Evolutionary conservation across 2,329 filamentous ascomycete species (phyloP), one percentile per base, ranked within the genome.

Genomic region (Orbilia quercus): DNA sequence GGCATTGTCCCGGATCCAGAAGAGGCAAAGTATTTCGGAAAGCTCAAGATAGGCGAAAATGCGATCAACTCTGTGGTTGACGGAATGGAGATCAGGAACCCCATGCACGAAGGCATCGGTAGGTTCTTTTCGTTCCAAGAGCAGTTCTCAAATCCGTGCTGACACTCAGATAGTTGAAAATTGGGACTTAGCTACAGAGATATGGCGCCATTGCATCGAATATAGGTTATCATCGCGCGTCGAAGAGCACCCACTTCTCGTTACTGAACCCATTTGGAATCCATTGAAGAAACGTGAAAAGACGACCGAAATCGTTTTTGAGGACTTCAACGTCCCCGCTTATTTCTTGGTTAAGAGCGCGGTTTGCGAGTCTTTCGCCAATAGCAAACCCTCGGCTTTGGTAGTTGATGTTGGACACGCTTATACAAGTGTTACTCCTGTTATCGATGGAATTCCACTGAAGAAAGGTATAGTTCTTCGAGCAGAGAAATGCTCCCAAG

Each of bases 231-330:
- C 95, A 57, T 91, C 91, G 66, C 85, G 89, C 62, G 84, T 99
- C 75, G 87, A 90, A 54, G 95, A 98, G 81, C 95, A 91, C 81
- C 96, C 95, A 6, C 83, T 99, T 73, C 84, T 99, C 70, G 90
- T 99, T 87, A 96, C 92, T 0, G 95, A 99, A 82, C 91, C 93
- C 12, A 90, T 91, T 9, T 98, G 94, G 93, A 98, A 96, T 82
- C 86, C 88, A 23, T 82, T 87, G 45, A 97, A 97, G 83, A 88
- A 90, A 72, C 86, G 96, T 72, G 95, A 99, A 83, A 96, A 95
- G 86, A 89, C 90, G 42, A 94, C 97, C 78, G 95, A 99, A 83
- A 88, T 98, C 75, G 92, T 92, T 71, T 97, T 99, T 89, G 95
- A 99, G 84, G 91, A 88, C 79, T 99, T 95, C 92, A 93, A 92